A percentile compares a stretch with the other conserved stretches of the same genome.
These are phyloP conservation scores for Fistulifera solaris DNA, from an alignment of 108 stramenopile genomes.

Conservation along the genomic window DNA sequence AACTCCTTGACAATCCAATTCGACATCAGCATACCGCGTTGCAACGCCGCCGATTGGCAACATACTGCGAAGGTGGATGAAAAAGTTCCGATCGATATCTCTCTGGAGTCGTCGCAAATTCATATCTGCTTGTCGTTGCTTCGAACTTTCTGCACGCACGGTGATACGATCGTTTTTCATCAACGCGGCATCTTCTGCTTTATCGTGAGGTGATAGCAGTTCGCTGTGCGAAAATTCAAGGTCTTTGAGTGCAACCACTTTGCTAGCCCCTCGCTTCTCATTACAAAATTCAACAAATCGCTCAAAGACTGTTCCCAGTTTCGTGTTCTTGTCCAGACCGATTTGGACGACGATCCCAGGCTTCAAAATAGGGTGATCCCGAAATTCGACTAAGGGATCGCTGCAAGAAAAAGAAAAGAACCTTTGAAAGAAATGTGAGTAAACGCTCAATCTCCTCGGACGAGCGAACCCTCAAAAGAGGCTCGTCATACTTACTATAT, in stretches of 20 bases:
- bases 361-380: conserved; percentile 50
- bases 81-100: conserved; percentile 59
- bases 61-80: conserved; percentile 40
- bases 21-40: conserved; percentile 39
- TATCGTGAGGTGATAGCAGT: conserved; percentile 37
- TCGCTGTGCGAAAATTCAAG: conserved; percentile 68
- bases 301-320: conserved; percentile 46
- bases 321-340: conserved; percentile 64
- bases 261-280: conserved; percentile 10
- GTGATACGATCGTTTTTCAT: conserved; percentile 81
- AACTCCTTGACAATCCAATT: conserved; percentile 64
- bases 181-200: conserved; percentile 63
- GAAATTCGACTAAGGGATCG: conserved; percentile 30
- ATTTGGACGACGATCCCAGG: conserved; percentile 53
- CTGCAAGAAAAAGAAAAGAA: conserved; percentile 39
- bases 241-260: conserved; percentile 15
- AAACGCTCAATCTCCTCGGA: neutral
- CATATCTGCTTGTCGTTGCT: conserved; percentile 23
- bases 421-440: conserved; percentile 10
- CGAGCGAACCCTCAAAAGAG: conserved; percentile 2
- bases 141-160: conserved; percentile 33
- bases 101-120: conserved; percentile 43
- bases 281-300: conserved; percentile 64
- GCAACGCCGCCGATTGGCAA: conserved; percentile 29
- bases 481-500: conserved; percentile 15